These are phyloP conservation scores for Musa balbisiana DNA, from an alignment of 202 grass and related monocot genomes.

Conservation along the genomic window DNA sequence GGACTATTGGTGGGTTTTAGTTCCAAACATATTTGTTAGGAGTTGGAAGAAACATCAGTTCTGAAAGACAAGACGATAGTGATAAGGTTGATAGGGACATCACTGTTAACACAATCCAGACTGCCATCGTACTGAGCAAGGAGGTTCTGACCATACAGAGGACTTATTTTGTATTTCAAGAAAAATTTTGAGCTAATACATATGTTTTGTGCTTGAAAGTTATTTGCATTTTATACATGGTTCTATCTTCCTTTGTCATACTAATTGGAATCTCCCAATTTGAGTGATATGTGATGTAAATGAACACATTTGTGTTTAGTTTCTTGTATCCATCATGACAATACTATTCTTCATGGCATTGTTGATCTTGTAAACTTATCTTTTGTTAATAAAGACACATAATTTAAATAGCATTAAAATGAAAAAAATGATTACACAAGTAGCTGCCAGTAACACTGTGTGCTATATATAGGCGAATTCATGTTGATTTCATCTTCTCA, in stretches of 20 bases:
- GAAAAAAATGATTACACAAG: no score
- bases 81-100: conserved; percentile 22
- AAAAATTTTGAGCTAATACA: not conserved
- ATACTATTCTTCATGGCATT: not conserved
- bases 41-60: conserved; percentile 8
- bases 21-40: conserved; percentile 28
- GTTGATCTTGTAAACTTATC: conserved; percentile 5
- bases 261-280: no score
- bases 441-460: no score
- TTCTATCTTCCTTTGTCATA: no score
- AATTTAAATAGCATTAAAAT: no score
- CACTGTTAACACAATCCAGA: conserved; percentile 40
- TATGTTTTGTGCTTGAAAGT: not conserved
- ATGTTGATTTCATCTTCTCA: conserved; percentile 29
- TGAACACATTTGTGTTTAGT: not conserved
- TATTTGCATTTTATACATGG: no score
- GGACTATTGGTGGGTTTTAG: conserved; percentile 21
- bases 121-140: conserved; percentile 53
- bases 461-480: conserved; percentile 18
- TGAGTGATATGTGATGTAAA: not conserved
- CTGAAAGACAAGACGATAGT: conserved; percentile 18
- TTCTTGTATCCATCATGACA: not conserved
- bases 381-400: no score
- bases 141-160: conserved; percentile 58
- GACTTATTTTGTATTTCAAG: conserved; percentile 5